Evolutionary conservation across 306 rosid genomes (phyloP).

Genomic region (Acmispon strigosus): DNA sequence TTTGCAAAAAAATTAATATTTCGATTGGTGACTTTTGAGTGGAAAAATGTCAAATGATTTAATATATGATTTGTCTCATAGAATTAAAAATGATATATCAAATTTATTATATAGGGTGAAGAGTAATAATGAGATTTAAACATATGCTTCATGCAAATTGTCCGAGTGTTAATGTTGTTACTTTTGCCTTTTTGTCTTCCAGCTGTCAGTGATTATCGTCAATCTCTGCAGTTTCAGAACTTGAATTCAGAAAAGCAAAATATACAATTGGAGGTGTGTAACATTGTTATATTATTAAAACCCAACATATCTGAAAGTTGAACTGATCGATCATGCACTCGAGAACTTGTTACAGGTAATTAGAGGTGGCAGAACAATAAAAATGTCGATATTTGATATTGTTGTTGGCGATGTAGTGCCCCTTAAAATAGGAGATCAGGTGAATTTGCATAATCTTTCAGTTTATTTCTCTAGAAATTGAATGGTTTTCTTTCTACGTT

Average conservation of each 20-base stretch:
- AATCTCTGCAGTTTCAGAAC: slow-evolving; percentile 87
- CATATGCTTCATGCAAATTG: no score
- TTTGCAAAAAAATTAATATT: no score
- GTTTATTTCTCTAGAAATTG: slow-evolving; percentile 16
- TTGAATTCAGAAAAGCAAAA: slow-evolving; percentile 76
- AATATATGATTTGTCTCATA: not conserved
- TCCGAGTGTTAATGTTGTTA: not conserved
- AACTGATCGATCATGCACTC: slow-evolving; percentile 15
- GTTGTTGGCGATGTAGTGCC: slow-evolving; percentile 93
- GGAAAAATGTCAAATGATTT: not conserved
- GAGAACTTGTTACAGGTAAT: slow-evolving; percentile 46
- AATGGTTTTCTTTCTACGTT: not conserved
- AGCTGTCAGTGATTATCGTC: slow-evolving; percentile 92
- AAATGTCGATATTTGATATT: slow-evolving; percentile 71
- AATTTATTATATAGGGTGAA: no score
- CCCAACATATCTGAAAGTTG: slow-evolving; percentile 9
- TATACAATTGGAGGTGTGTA: slow-evolving; percentile 74
- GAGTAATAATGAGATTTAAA: no score
- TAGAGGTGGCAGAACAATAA: slow-evolving; percentile 71
- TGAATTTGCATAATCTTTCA: slow-evolving; percentile 19
- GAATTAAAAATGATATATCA: no score
- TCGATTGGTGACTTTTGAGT: no score
- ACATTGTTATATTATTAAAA: slow-evolving; percentile 2
- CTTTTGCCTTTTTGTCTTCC: slow-evolving; percentile 16
- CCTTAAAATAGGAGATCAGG: slow-evolving; percentile 92